phyloP scores from a whole-genome alignment of 257 asterid genomes.

The Solanum chiquidenum region DNA sequence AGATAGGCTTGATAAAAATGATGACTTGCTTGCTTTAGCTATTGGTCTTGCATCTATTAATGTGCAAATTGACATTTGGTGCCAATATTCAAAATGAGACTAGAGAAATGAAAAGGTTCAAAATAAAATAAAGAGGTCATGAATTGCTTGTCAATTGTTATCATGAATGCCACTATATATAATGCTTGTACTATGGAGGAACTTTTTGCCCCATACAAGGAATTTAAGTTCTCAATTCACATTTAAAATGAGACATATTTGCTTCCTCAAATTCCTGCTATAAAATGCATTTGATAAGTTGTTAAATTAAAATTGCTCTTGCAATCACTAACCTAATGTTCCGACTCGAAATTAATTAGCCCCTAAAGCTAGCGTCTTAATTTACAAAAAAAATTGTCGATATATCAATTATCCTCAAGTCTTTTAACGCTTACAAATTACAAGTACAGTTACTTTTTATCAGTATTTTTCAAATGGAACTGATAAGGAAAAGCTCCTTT shows the following conservation, averaged over 20 bases:
- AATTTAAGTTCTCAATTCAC: not conserved
- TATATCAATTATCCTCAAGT: not conserved
- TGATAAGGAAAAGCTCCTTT: not conserved
- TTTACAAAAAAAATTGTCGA: not conserved
- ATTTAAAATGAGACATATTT: not conserved
- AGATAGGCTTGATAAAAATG: not conserved
- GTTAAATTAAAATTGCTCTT: not conserved
- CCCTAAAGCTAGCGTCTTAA: not conserved
- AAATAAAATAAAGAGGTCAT: not conserved
- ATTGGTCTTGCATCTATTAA: not conserved
- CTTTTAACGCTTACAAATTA: not conserved
- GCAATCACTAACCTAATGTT: not conserved
- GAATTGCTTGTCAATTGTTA: not conserved
- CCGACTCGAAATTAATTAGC: not conserved
- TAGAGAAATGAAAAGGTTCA: not conserved
- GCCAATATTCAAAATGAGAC: not conserved
- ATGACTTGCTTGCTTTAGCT: not conserved
- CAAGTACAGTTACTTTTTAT: not conserved
- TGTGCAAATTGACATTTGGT: not conserved
- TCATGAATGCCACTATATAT: not conserved
- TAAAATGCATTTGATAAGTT: not conserved
- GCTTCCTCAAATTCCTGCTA: not conserved
- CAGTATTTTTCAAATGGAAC: not conserved
- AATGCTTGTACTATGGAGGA: not conserved
- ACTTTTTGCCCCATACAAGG: not conserved